Base-by-base conservation (phyloP, 441 rosid genomes). In the Gossypium davidsonii region DNA sequence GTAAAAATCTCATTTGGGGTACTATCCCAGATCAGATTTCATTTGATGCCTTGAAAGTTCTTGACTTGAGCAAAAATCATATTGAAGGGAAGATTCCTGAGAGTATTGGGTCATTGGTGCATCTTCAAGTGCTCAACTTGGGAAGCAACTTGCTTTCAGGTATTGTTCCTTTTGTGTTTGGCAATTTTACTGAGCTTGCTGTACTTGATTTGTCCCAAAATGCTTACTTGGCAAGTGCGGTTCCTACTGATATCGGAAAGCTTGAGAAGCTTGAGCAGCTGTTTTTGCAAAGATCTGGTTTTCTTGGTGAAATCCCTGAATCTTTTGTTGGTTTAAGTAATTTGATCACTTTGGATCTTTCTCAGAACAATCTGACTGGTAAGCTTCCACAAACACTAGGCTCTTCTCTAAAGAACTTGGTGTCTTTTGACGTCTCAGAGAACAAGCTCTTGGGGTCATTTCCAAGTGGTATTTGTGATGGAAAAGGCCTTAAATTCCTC, bases 1-100 rank as follows among this genome's bases (percentile, higher is more conserved):
- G 97, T 74, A 83, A 83, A 77, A 94, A 91, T 80, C 91, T 90
- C 78, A 84, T 94, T 69, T 94, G 98, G 98, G 97, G 98, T 44
- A 81, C 98, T 0, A 86, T 94, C 80, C 98, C 98, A 23, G 90
- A 83, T 74, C 98, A 94, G 92, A 80, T 94, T 83, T 84, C 90
- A 39, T 89, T 90, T 72, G 77, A 72, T 77, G 76, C 88, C 66
- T 77, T 94, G 82, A 81, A 70, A 77, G 84, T 84, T 69, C 87
- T 94, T 56, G 98, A 94, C 79, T 80, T 94, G 52, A 83, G 96
- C 83, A 81, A 79, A 28, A 89, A 89, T 82, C 89, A 78, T 77
- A 66, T 89, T 6, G 94, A 89, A 78, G 94, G 94, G 31, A 83
- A 74, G 79, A 82, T 87, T 84, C 94, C 94, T 9, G 89, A 81